Conservation (phyloP, 257 asterid species). For the Nyctanthes arbortristis region DNA sequence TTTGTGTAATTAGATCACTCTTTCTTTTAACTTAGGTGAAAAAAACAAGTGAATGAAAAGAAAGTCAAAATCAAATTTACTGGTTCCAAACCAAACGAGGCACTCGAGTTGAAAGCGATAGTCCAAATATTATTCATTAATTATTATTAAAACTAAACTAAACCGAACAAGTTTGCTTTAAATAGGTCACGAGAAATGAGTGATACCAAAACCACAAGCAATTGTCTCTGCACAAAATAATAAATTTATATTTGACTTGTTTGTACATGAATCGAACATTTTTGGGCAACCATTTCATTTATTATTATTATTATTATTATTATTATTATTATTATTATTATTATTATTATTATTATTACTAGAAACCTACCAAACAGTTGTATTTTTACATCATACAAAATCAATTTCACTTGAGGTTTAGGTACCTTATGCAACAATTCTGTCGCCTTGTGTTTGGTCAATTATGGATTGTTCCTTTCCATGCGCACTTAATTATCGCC, state of each 20-base stretch:
- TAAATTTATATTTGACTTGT: conserved; percentile 11
- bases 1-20: conserved; percentile 26
- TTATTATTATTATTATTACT: too few relatives aligned
- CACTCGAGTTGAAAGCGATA: conserved; percentile 38
- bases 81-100: conserved; percentile 25
- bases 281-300: conserved; percentile 27
- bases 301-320: too few relatives aligned
- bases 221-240: conserved; percentile 33
- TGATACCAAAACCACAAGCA: conserved; percentile 66
- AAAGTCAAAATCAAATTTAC: conserved; percentile 32
- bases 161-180: conserved; percentile 8
- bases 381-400: conserved; percentile 31
- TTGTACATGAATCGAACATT: conserved; percentile 20
- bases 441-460: conserved; percentile 41
- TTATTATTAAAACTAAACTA: conserved; percentile 35
- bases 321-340: too few relatives aligned
- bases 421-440: conserved; percentile 35
- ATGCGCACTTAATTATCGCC: background rate
- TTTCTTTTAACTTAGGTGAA: conserved; percentile 25
- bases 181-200: conserved; percentile 55
- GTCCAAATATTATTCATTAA: conserved; percentile 35
- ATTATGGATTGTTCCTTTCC: conserved; percentile 29
- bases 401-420: conserved; percentile 7
- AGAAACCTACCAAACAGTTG: conserved; percentile 44
- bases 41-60: background rate